Evolutionary conservation across 495 filamentous ascomycete species (phyloP).

Genomic region (Staphylotrichum longicolle): DNA sequence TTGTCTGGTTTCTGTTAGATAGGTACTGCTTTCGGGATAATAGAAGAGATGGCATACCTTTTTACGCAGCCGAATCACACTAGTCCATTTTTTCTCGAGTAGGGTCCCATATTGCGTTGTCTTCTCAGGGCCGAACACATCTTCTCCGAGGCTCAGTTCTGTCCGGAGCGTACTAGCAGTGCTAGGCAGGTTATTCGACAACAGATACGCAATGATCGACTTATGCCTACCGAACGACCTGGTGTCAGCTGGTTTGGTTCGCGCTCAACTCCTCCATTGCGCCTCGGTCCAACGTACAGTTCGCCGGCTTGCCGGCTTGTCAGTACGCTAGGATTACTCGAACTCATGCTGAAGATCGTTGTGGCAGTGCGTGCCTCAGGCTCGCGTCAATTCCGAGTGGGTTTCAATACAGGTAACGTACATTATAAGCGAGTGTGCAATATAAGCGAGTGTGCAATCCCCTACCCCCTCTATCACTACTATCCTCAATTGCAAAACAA

Average conservation of each 20-base stretch:
- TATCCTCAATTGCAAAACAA: too few relatives aligned
- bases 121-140: conserved; percentile 69
- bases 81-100: conserved; percentile 97
- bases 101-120: conserved; percentile 84
- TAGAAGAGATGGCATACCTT: conserved; percentile 55
- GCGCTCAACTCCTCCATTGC: too few relatives aligned
- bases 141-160: conserved; percentile 61
- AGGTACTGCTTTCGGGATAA: not conserved
- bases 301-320: conserved; percentile 80
- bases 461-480: too few relatives aligned
- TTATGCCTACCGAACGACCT: conserved; percentile 61
- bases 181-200: conserved; percentile 61
- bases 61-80: conserved; percentile 82
- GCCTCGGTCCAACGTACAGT: conserved; percentile 56
- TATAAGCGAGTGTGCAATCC: too few relatives aligned
- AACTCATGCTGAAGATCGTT: conserved; percentile 55
- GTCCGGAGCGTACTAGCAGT: conserved; percentile 64
- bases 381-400: too few relatives aligned
- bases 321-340: conserved; percentile 53
- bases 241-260: conserved; percentile 13
- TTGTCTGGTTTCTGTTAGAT: conserved; percentile 57
- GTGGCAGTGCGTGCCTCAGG: too few relatives aligned
- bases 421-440: too few relatives aligned
- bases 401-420: too few relatives aligned
- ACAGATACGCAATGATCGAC: conserved; percentile 83